These are phyloP conservation scores for Litsea cubeba DNA, from an alignment of 164 flowering plant species.

Conservation along the genomic window DNA sequence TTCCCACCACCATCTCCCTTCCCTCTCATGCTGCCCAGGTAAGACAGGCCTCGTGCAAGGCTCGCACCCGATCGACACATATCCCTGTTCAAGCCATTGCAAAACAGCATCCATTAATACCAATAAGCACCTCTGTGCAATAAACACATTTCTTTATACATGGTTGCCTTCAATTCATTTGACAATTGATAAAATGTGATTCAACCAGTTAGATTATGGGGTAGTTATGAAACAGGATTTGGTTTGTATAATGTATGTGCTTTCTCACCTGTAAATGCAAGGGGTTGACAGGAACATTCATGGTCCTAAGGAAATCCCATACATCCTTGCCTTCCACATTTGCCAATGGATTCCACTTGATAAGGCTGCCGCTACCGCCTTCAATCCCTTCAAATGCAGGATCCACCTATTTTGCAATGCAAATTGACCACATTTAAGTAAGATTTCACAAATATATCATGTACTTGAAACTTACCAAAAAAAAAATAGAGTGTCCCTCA, in stretches of 20 bases:
- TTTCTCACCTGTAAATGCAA: conserved; percentile 49
- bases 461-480: no score
- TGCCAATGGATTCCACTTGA: conserved; percentile 96
- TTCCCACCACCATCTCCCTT: conserved; percentile 99
- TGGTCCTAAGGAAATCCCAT: conserved; percentile 81
- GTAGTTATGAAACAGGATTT: no score
- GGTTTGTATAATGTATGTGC: no score
- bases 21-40: conserved; percentile 97
- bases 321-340: conserved; percentile 62
- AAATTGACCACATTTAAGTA: neutral
- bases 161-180: neutral
- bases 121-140: neutral
- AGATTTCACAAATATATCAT: neutral
- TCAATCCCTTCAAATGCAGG: conserved; percentile 83
- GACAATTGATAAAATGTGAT: no score
- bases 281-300: conserved; percentile 83
- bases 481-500: no score
- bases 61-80: conserved; percentile 89
- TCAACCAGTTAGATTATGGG: no score
- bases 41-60: conserved; percentile 94
- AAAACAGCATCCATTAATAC: no score
- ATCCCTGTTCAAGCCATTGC: conserved; percentile 31
- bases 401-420: conserved; percentile 33
- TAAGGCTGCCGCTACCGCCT: conserved; percentile 80
- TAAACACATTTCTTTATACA: neutral